Base-by-base conservation (phyloP, 2,329 filamentous ascomycete species). In the Aspergillus amoenus region DNA sequence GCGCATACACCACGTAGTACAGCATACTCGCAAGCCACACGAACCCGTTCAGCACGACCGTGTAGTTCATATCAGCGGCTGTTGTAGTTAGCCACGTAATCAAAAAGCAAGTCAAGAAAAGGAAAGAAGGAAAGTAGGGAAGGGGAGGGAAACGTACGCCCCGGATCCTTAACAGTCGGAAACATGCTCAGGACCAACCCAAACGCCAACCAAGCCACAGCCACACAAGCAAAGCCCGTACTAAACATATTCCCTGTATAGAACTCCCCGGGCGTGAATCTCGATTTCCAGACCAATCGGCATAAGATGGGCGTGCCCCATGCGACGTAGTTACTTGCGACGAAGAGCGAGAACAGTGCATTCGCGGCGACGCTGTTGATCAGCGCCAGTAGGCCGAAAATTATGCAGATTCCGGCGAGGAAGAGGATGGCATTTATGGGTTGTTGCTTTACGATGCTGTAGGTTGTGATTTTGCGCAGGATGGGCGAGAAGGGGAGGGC, bases 241-340 rank as follows among this genome's bases (percentile, higher is more conserved):
- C 82, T 84, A 32, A 82, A 70, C 0, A 63, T 52, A 2, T 32
- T 21, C 0, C 84, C 84, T 0, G 83, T 86, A 64, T 86, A 84
- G 61, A 87, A 84, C 1, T 82, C 79, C 0, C 84, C 84, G 0
- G 84, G 83, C 5, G 73, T 76, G 69, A 87, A 87, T 59, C 82
- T 83, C 4, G 77, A 65, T 4, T 83, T 84, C 84, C 84, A 87
- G 43, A 84, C 72, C 0, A 85, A 70, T 9, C 84, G 80, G 58
- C 81, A 81, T 43, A 86, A 75, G 44, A 87, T 85, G 3, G 85
- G 84, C 3, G 76, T 78, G 2, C 79, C 80, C 83, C 83, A 87
- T 3, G 84, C 83, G 1, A 87, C 68, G 66, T 86, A 84, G 66
- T 87, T 86, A 12, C 81, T 83, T 0, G 84, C 83, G 3, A 87